phyloP scores from a whole-genome alignment of 768 basidiomycete genomes.

The Tulasnella sp. region DNA sequence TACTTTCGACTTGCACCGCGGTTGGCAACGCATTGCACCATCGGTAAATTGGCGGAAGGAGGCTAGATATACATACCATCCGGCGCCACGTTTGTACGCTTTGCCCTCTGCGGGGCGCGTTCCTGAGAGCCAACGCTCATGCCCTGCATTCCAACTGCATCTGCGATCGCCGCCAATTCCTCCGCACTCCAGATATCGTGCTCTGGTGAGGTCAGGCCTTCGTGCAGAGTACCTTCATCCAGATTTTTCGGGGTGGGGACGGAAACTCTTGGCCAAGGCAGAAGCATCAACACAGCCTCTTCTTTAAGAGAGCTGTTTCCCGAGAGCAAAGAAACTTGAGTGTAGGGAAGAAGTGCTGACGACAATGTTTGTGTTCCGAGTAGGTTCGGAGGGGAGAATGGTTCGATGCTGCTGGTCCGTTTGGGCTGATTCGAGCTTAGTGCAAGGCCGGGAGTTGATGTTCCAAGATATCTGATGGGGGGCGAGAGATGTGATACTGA shows the following conservation, averaged over 20 bases:
- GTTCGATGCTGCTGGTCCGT: not conserved
- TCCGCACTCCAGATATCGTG: not conserved
- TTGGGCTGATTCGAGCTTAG: not conserved
- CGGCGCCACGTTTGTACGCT: not conserved
- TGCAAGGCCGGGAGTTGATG: not conserved
- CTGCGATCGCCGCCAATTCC: not conserved
- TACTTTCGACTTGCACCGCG: not conserved
- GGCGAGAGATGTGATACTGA: not conserved
- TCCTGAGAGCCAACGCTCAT: not conserved
- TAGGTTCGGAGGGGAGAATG: constrained; percentile 11
- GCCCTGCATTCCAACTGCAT: not conserved
- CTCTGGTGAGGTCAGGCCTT: not conserved
- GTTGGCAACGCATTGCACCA: not conserved
- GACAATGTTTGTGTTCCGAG: constrained; percentile 11
- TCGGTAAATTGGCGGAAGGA: not conserved
- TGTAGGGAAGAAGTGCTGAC: not conserved
- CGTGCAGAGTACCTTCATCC: not conserved
- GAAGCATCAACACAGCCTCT: not conserved
- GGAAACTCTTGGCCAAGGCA: constrained; percentile 7
- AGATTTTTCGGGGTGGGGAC: not conserved
- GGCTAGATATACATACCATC: not conserved
- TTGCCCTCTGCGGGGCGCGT: not conserved
- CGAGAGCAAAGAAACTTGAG: not conserved
- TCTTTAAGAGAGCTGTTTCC: not conserved
- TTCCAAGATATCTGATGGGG: constrained; percentile 8